Percentiles rank a stretch among this genome's conserved stretches.
Evolutionary conservation across 768 basidiomycete species (phyloP).

Genomic region (Hortiboletus campestris): DNA sequence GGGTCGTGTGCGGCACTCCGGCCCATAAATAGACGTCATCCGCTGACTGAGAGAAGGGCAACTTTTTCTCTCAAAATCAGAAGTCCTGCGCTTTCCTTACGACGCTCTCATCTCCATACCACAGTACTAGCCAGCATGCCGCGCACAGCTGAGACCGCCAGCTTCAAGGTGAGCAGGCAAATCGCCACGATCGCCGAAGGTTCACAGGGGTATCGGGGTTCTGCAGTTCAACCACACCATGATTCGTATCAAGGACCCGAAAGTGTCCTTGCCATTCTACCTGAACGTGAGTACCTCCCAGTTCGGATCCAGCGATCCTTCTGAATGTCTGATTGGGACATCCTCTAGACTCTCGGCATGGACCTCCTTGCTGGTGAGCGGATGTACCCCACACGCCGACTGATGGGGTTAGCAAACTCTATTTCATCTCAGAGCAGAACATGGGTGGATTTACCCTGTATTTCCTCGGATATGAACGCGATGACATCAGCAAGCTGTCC

Average conservation of each 20-base stretch:
- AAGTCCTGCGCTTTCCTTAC: neutral
- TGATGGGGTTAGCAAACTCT: neutral
- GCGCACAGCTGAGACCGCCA: constrained; percentile 60
- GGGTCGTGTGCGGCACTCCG: neutral
- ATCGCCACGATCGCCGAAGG: neutral
- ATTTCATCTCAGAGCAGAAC: constrained; percentile 42
- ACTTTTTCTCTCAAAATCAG: constrained; percentile 4
- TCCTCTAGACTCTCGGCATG: constrained; percentile 64
- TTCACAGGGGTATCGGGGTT: neutral
- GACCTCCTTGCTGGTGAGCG: constrained; percentile 57
- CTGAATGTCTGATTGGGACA: neutral
- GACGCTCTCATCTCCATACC: constrained; percentile 3
- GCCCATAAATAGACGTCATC: constrained; percentile 15
- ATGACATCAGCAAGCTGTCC: constrained; percentile 44
- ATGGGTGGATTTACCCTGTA: constrained; percentile 72
- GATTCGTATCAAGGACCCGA: constrained; percentile 86
- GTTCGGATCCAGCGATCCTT: neutral
- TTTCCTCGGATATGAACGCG: constrained; percentile 80
- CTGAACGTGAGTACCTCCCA: constrained; percentile 46
- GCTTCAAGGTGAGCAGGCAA: constrained; percentile 48
- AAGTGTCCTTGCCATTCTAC: constrained; percentile 80
- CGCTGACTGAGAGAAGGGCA: constrained; percentile 4
- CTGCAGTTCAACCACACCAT: constrained; percentile 81
- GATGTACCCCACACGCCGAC: neutral
- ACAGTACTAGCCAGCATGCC: constrained; percentile 46